These are phyloP conservation scores for Backusella macrospora DNA, from an alignment of 192 early-diverging fungal genomes.

Conservation along the genomic window DNA sequence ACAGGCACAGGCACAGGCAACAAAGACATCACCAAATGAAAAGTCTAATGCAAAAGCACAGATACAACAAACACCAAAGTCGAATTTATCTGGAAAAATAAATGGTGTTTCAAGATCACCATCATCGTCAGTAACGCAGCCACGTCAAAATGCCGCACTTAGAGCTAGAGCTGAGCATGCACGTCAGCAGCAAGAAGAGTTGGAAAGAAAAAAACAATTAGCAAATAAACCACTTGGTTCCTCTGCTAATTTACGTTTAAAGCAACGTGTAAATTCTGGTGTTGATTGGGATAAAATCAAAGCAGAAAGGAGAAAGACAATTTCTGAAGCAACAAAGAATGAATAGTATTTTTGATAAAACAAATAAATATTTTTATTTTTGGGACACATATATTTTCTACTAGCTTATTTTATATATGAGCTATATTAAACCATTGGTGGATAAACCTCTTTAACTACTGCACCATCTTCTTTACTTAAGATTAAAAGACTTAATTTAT, in stretches of 20 bases:
- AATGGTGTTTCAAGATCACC: background rate
- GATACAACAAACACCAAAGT: background rate
- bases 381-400: background rate
- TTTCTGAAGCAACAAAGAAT: background rate
- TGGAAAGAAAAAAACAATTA: slow-evolving; percentile 20
- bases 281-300: slow-evolving; percentile 29
- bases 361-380: slow-evolving; percentile 1
- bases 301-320: slow-evolving; percentile 19
- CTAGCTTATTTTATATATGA: background rate
- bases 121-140: slow-evolving; percentile 5
- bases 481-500: slow-evolving; percentile 33
- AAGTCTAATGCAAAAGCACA: background rate
- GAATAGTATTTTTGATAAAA: background rate
- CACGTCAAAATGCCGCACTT: slow-evolving; percentile 30
- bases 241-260: slow-evolving; percentile 14
- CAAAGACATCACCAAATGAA: background rate
- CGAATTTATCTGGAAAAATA: background rate
- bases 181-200: slow-evolving; percentile 28
- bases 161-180: slow-evolving; percentile 34
- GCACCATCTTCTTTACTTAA: slow-evolving; percentile 24
- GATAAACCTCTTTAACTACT: slow-evolving; percentile 34
- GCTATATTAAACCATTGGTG: slow-evolving; percentile 21
- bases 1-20: background rate
- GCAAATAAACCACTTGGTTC: background rate
- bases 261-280: slow-evolving; percentile 20